phyloP scores from a whole-genome alignment of 345 rosid genomes.

The Corchorus capsularis region DNA sequence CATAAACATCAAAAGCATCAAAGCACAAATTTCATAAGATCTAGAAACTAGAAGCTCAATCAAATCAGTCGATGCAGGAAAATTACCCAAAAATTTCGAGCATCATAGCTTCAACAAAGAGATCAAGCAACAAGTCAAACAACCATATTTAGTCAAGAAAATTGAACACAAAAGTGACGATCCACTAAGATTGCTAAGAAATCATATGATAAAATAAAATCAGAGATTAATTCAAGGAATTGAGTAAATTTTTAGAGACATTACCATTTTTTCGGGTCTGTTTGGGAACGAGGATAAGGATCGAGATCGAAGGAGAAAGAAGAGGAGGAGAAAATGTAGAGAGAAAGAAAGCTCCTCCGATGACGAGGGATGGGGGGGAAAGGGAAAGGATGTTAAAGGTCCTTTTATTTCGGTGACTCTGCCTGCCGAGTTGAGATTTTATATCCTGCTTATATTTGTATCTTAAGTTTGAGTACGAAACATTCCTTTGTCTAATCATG shows the following conservation, averaged over 20 bases:
- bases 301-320: constrained; percentile 8
- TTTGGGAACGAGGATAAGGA: neutral
- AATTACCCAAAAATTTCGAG: neutral
- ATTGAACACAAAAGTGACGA: neutral
- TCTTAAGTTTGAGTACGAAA: constrained; percentile 13
- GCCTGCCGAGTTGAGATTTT: neutral
- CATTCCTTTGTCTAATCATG: neutral
- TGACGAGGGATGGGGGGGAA: neutral
- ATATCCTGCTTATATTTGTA: neutral
- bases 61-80: neutral
- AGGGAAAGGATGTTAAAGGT: neutral
- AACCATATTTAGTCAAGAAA: neutral
- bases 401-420: constrained; percentile 22
- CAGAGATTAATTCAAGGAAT: neutral
- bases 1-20: neutral
- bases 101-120: neutral
- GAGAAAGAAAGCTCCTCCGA: constrained; percentile 18
- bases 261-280: constrained; percentile 20
- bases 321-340: neutral
- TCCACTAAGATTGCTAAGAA: neutral
- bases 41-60: constrained; percentile 3
- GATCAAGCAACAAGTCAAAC: neutral
- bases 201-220: constrained; percentile 4
- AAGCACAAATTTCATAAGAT: constrained; percentile 7
- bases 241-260: neutral